phyloP scores from a whole-genome alignment of 371 early-diverging fungal species.

The Coemansia sp. region DNA sequence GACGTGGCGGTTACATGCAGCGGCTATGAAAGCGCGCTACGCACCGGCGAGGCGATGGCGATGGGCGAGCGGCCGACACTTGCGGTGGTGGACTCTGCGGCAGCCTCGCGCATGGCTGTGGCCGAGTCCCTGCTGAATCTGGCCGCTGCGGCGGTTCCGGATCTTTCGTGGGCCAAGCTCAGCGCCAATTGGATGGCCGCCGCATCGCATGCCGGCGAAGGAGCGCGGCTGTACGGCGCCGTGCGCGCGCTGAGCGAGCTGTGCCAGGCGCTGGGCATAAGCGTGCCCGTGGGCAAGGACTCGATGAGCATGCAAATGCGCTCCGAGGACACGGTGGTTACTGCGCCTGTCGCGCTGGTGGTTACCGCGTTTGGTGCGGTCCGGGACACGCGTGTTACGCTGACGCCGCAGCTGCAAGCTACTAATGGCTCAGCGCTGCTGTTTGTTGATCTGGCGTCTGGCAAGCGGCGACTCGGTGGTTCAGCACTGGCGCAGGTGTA shows the following conservation, averaged over 20 bases:
- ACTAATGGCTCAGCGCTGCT: slow-evolving; percentile 55
- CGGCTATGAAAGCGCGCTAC: slow-evolving; percentile 59
- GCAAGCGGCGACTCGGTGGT: slow-evolving; percentile 88
- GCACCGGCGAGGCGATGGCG: slow-evolving; percentile 93
- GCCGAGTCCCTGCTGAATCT: slow-evolving; percentile 90
- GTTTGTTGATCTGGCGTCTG: slow-evolving; percentile 80
- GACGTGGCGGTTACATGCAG: slow-evolving; percentile 89
- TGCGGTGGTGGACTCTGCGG: slow-evolving; percentile 74
- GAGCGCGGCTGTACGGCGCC: slow-evolving; percentile 87
- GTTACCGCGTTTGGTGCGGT: slow-evolving; percentile 92
- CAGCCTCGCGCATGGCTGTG: slow-evolving; percentile 94
- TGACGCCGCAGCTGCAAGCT: slow-evolving; percentile 78
- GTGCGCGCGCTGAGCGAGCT: slow-evolving; percentile 92
- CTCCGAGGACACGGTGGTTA: slow-evolving; percentile 62
- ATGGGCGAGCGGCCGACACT: slow-evolving; percentile 94
- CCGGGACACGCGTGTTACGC: slow-evolving; percentile 74
- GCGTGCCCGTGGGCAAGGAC: slow-evolving; percentile 97
- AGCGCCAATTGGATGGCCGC: slow-evolving; percentile 98
- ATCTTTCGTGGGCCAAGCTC: slow-evolving; percentile 72
- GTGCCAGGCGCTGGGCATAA: slow-evolving; percentile 87
- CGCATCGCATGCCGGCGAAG: slow-evolving; percentile 87
- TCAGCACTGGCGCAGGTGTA: slow-evolving; percentile 92
- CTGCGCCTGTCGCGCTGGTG: slow-evolving; percentile 85
- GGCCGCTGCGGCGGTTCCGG: slow-evolving; percentile 79
- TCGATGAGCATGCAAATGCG: slow-evolving; percentile 98